phyloP scores from a whole-genome alignment of 2,329 filamentous ascomycete species.

The Coniella vitis region DNA sequence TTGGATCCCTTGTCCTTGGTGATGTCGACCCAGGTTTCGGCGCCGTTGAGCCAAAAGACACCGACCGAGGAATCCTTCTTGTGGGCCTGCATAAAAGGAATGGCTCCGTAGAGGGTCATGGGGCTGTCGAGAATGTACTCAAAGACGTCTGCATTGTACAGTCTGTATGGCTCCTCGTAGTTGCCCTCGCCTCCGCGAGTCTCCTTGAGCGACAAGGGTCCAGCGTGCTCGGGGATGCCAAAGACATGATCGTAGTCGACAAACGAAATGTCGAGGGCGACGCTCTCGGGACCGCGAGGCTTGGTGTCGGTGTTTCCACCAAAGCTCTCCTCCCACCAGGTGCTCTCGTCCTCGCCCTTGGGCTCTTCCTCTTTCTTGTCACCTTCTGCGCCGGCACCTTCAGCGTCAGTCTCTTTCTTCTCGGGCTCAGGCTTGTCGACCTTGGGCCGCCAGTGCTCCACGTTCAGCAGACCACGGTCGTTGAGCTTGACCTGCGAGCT shows the following conservation, averaged over 20 bases:
- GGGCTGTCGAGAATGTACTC: constrained; percentile 96
- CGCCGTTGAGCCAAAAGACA: constrained; percentile 94
- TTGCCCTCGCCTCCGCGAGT: constrained; percentile 83
- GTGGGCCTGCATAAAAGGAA: constrained; percentile 97
- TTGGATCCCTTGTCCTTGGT: constrained; percentile 67
- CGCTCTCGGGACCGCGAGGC: constrained; percentile 87
- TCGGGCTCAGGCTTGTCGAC: constrained; percentile 51
- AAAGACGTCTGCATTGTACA: constrained; percentile 97
- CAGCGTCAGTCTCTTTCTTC: constrained; percentile 30
- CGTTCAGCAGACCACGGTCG: constrained; percentile 78
- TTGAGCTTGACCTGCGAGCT: constrained; percentile 82
- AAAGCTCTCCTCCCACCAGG: constrained; percentile 97
- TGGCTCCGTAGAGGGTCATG: constrained; percentile 97
- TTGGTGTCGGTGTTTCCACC: constrained; percentile 94
- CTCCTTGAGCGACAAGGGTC: constrained; percentile 79
- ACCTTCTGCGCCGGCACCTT: constrained; percentile 30
- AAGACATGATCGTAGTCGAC: constrained; percentile 87
- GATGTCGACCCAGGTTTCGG: constrained; percentile 96
- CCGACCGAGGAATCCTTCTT: constrained; percentile 89
- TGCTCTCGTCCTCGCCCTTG: constrained; percentile 67
- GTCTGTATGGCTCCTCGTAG: constrained; percentile 80
- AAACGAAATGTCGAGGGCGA: constrained; percentile 87
- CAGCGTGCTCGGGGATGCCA: constrained; percentile 89
- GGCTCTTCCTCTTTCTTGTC: constrained; percentile 28
- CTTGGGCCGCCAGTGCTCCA: constrained; percentile 94